Evolutionary conservation across 108 stramenopile genomes (phyloP).

Genomic region (Mediolabrus comicus): DNA sequence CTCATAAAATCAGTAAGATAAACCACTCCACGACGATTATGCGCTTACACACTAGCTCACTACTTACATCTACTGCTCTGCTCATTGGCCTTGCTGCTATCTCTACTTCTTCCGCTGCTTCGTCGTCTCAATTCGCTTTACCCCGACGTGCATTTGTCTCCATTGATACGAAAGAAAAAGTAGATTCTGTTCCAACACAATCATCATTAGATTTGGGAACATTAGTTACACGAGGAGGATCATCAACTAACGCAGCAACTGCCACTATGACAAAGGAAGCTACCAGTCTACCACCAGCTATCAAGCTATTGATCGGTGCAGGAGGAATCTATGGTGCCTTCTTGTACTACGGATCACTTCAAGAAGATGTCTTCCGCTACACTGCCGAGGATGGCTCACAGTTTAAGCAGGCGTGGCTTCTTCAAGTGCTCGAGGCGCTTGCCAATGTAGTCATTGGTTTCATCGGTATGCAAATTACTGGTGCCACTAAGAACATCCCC

Average conservation of each 20-base stretch:
- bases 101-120: not conserved
- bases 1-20: not conserved
- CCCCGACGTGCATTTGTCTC: conserved; percentile 3
- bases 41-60: not conserved
- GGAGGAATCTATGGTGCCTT: conserved; percentile 96
- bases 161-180: conserved; percentile 2
- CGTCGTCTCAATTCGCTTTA: not conserved
- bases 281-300: conserved; percentile 59
- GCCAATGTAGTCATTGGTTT: conserved; percentile 90
- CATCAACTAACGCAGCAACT: conserved; percentile 21
- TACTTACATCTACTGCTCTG: not conserved
- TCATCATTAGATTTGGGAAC: not conserved
- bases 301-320: conserved; percentile 84
- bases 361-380: conserved; percentile 94
- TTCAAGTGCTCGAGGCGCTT: conserved; percentile 89
- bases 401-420: conserved; percentile 91
- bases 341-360: conserved; percentile 93
- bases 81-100: not conserved
- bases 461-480: conserved; percentile 79
- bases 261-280: conserved; percentile 43
- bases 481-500: conserved; percentile 81
- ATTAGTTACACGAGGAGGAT: conserved; percentile 12
- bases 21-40: not conserved
- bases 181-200: conserved; percentile 1
- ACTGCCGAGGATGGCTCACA: conserved; percentile 80